Base-by-base conservation (phyloP, 164 flowering plant genomes). In the Macadamia tetraphylla region DNA sequence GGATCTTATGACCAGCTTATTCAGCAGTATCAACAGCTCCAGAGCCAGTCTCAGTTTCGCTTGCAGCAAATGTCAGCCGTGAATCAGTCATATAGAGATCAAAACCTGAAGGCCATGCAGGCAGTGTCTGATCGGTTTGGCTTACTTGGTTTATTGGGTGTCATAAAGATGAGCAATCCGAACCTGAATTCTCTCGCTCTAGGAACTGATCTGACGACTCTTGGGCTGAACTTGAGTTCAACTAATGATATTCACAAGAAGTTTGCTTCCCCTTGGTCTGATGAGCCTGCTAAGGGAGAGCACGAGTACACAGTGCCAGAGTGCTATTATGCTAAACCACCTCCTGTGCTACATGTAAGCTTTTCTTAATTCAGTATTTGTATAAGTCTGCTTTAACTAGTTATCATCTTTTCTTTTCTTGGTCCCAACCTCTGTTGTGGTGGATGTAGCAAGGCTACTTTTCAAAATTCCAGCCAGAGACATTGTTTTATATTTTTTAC, bases 191-290 rank as follows among this genome's bases (percentile, higher is more conserved):
- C 76, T 9, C 80, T 78, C 42, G 77, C 79, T 59, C 70, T 81
- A 55, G 84, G 84, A 66, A 62, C 77, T 65, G 84, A 79, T 75
- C 70, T 81, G 72, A 77, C 80, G 15, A 65, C 77, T 46, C 75
- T 81, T 12, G 84, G 84, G 69, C 65, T 81, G 9, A 71, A 79
- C 65, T 65, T 81, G 65, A 75, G 71, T 64, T 79, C 82, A 18
- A 17, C 80, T 1, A 80, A 75, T 43, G 68, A 67, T 52, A 70
- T 81, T 32, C 70, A 79, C 69, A 79, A 79, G 59, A 67, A 23
- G 9, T 81, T 81, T 73, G 70, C 74, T 18, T 79, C 82, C 44
- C 84, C 84, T 6, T 81, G 80, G 80, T 68, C 79, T 67, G 76
- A 79, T 1, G 82, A 81, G 55, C 79, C 84, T 51, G 74, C 67